Conservation (phyloP, 345 rosid species). For the Pelargonium nanum region DNA sequence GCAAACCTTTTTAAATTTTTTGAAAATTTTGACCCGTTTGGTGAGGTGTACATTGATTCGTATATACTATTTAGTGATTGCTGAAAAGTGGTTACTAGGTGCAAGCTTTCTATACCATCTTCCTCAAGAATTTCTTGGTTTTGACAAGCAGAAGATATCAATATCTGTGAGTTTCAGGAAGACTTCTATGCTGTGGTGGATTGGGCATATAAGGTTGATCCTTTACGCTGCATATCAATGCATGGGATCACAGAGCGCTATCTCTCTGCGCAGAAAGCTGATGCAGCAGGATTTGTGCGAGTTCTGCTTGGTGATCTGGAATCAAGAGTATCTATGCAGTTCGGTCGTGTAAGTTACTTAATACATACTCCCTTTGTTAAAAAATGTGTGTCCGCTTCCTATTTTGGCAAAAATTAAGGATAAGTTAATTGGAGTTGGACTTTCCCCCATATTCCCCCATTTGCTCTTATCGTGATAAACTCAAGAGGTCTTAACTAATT, state of each 20-base stretch:
- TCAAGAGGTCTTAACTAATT: too few species aligned
- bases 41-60: neutral
- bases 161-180: conserved; percentile 43
- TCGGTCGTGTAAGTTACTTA: conserved; percentile 57
- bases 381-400: too few species aligned
- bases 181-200: conserved; percentile 98
- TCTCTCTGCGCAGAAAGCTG: conserved; percentile 98
- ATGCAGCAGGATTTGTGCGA: conserved; percentile 99
- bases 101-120: neutral
- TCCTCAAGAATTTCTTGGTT: neutral
- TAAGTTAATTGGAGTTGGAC: too few species aligned
- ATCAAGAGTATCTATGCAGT: conserved; percentile 86
- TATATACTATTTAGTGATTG: neutral
- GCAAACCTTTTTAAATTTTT: too few species aligned
- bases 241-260: conserved; percentile 94
- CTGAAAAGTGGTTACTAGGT: neutral
- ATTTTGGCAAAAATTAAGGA: too few species aligned
- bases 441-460: too few species aligned
- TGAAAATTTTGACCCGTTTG: neutral
- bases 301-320: conserved; percentile 91
- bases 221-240: conserved; percentile 96
- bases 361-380: too few species aligned
- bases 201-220: conserved; percentile 99
- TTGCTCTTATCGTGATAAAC: too few species aligned
- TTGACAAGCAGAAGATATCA: conserved; percentile 4